Evolutionary conservation across 208 protist genomes (phyloP).

Genomic region (Acanthamoeba royreba): DNA sequence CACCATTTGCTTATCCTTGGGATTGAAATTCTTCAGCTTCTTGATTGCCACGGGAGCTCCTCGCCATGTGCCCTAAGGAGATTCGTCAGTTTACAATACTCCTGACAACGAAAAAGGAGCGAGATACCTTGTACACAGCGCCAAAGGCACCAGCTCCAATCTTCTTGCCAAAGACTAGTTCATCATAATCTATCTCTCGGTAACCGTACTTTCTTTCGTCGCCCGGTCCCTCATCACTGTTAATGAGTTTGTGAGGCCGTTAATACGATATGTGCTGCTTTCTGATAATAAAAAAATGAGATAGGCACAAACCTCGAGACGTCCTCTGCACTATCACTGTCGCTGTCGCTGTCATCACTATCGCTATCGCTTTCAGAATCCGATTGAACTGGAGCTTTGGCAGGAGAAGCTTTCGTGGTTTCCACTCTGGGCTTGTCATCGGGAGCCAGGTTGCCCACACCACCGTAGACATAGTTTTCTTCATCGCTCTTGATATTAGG

Average conservation of each 20-base stretch:
- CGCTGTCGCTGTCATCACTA: neutral
- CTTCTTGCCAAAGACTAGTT: slow-evolving; percentile 1
- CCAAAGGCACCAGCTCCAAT: neutral
- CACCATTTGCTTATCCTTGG: slow-evolving; percentile 2
- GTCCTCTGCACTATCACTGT: neutral
- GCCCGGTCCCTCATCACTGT: neutral
- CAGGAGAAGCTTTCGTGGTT: neutral
- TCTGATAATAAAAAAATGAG: neutral
- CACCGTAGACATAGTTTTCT: neutral
- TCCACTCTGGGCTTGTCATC: neutral
- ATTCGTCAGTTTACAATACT: too few species aligned
- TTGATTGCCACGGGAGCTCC: neutral
- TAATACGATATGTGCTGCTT: too few species aligned
- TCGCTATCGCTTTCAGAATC: neutral
- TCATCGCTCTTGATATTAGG: neutral
- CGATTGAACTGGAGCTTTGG: neutral
- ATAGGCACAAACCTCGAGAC: neutral
- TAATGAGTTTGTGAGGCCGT: neutral
- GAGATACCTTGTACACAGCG: neutral
- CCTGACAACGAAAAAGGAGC: neutral
- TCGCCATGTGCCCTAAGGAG: slow-evolving; percentile 17
- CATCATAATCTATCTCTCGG: slow-evolving; percentile 1
- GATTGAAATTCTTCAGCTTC: neutral
- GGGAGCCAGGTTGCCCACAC: neutral
- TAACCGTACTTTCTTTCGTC: neutral